A percentile compares a stretch with the other conserved stretches of the same genome.
Evolutionary conservation across 768 basidiomycete genomes (phyloP).

Genomic region (Tylopilus plumbeoviolaceoides): DNA sequence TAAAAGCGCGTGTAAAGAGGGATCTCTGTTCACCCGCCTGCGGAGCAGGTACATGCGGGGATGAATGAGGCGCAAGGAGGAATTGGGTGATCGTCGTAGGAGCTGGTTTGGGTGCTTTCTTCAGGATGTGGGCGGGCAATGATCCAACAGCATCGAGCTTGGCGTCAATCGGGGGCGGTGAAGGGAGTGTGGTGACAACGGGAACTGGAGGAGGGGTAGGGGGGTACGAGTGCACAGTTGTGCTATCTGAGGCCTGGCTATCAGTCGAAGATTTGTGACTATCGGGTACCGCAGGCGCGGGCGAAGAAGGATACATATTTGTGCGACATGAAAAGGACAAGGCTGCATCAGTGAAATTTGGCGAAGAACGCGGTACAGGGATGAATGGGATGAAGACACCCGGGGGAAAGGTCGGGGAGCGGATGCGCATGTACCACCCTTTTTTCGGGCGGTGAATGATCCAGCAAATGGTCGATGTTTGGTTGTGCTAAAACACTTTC

Average conservation of each 20-base stretch:
- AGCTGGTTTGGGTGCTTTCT: conserved; percentile 5
- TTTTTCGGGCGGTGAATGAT: conserved; percentile 73
- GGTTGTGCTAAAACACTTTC: conserved; percentile 49
- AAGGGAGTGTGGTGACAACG: conserved; percentile 30
- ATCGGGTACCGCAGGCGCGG: conserved; percentile 7
- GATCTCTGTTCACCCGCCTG: conserved; percentile 33
- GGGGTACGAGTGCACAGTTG: conserved; percentile 50
- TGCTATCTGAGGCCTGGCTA: conserved; percentile 30
- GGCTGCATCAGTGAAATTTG: conserved; percentile 48
- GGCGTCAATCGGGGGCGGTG: conserved; percentile 31
- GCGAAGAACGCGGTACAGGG: conserved; percentile 45
- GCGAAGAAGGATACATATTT: conserved; percentile 29
- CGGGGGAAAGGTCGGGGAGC: conserved; percentile 66
- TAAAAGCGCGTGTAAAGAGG: conserved; percentile 49
- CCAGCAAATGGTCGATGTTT: conserved; percentile 65
- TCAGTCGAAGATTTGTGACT: conserved; percentile 24
- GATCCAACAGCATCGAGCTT: conserved; percentile 23
- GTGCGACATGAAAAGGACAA: conserved; percentile 52
- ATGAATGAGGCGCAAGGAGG: conserved; percentile 45
- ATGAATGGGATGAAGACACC: conserved; percentile 51
- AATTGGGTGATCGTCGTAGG: conserved; percentile 43
- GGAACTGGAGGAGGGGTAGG: conserved; percentile 45
- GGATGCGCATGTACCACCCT: conserved; percentile 82
- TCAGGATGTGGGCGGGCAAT: not conserved
- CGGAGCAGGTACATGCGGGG: conserved; percentile 31